Base-by-base conservation (phyloP, 2,329 filamentous ascomycete species). In the Microcyclosporella mali region DNA sequence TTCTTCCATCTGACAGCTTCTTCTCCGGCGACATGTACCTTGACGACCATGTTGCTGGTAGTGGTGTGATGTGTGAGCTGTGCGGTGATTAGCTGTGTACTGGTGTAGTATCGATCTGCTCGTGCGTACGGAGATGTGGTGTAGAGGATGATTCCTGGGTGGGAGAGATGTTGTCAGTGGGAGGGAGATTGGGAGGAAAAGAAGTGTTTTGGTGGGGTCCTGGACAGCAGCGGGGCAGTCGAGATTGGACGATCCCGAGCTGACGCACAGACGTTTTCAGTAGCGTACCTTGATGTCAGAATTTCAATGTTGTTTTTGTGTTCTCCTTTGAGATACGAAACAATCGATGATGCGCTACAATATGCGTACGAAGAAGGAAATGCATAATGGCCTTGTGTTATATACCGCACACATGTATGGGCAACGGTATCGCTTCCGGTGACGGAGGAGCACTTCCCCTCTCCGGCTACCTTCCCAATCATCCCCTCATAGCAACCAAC, bases 11-110 rank as follows among this genome's bases (percentile, higher is more conserved):
- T 14, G 14, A 33, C 30, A 41, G 32, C 11, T 38, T 32, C 32
- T 37, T 40, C 25, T 31, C 31, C 36, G 11, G 36, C 40, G 45
- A 18, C 29, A 40, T 49, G 51, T 60, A 71, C 68, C 66, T 72
- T 71, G 65, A 70, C 66, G 54, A 69, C 67, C 69, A 71, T 72
- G 39, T 45, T 61, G 53, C 53, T 52, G 50, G 37, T 48, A 53
- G 42, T 40, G 45, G 40, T 46, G 47, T 51, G 42, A 39, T 33
- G 45, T n/a, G n/a, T 46, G 41, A 46, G 51, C 43, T 50, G 43
- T 10, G 27, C 36, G 37, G 30, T 12, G 15, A 33, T 43, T 33
- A 42, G 37, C 35, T 4, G 21, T 25, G 21, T 4, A 25, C n/a
- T 14, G 19, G n/a, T 37, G 18, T 4, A 30, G 31, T 35, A 9